Base-by-base conservation (phyloP, 495 filamentous ascomycete genomes). In the Aspergillus carlsbadensis region DNA sequence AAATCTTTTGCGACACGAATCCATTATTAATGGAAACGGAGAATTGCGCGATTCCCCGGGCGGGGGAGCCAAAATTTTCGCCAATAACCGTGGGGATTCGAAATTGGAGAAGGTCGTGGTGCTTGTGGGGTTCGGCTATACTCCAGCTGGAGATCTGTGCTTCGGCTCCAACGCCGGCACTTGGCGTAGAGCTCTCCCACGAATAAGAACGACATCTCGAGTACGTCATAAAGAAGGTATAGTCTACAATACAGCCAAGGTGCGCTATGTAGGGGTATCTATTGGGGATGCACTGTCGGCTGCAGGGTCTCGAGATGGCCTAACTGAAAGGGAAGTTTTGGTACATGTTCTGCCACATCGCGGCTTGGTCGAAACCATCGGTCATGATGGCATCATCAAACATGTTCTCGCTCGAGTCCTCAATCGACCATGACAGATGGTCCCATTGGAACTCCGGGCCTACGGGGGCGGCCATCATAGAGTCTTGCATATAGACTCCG, bases 81-180 rank as follows among this genome's bases (percentile, higher is more conserved):
- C 5, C 41, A 44, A n/a, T 3, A 5, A 2, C 24, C 44, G n/a
- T 15, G 46, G 33, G 21, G 47, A 18, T 37, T 29, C 4, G 36
- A 39, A 39, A 39, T 39, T 39, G 15, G 15, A 17, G 36, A 31
- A 21, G 47, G 15, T 37, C 13, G n/a, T n/a, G n/a, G 10, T 34
- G 5, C n/a, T 39, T 36, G 54, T 50, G 54, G 54, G 54, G 54
- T 43, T 48, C 54, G 54, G 54, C 29, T 57, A 50, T 24, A 54
- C n/a, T n/a, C n/a, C 36, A 24, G 33, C 71, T 60, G 8, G 58
- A 57, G 43, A 68, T 57, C 1, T 22, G 31, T 62, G 58, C 59
- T 69, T 35, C 66, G 68, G 40, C 66, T 71, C 1, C 64, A 26
- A 7, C 43, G 10, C 26, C 56, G 50, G 56, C 56, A 54, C 42